Conservation (phyloP, 2,329 filamentous ascomycete species). For the Canariomyces notabilis region DNA sequence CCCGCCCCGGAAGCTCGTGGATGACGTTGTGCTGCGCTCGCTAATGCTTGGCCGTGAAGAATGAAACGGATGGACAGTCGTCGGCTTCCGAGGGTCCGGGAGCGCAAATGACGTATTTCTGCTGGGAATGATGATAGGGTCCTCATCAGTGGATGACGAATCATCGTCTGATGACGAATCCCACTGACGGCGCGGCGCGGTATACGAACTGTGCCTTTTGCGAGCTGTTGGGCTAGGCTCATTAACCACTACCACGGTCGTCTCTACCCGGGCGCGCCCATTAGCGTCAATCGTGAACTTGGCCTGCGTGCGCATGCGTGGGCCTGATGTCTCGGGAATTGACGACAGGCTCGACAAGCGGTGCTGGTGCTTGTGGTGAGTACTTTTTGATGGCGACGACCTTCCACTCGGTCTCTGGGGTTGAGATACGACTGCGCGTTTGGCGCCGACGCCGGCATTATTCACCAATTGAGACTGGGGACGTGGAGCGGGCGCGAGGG, state of each 20-base stretch:
- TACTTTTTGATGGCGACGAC: conserved; percentile 48
- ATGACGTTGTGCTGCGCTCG: conserved; percentile 44
- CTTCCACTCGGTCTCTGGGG: conserved; percentile 41
- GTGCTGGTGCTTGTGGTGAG: conserved; percentile 35
- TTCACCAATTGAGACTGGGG: conserved; percentile 27
- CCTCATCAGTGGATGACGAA: conserved; percentile 57
- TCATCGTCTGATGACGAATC: conserved; percentile 44
- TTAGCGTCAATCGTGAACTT: conserved; percentile 60
- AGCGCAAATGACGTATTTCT: conserved; percentile 54
- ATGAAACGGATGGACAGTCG: conserved; percentile 42
- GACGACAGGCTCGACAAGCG: conserved; percentile 50
- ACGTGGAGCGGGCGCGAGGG: conserved; percentile 42
- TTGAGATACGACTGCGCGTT: conserved; percentile 34
- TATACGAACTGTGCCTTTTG: conserved; percentile 25
- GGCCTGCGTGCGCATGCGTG: conserved; percentile 50
- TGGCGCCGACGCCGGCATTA: conserved; percentile 29
- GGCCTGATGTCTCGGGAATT: conserved; percentile 49
- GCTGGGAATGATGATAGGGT: conserved; percentile 61
- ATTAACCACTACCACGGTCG: conserved; percentile 40
- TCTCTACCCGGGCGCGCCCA: conserved; percentile 54
- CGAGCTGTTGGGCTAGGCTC: conserved; percentile 20
- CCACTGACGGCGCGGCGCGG: conserved; percentile 30
- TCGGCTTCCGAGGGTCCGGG: conserved; percentile 47
- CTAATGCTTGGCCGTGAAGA: conserved; percentile 44
- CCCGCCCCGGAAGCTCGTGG: conserved; percentile 29